phyloP scores from a whole-genome alignment of 2,329 filamentous ascomycete species.

The Aspergillus sergii region DNA sequence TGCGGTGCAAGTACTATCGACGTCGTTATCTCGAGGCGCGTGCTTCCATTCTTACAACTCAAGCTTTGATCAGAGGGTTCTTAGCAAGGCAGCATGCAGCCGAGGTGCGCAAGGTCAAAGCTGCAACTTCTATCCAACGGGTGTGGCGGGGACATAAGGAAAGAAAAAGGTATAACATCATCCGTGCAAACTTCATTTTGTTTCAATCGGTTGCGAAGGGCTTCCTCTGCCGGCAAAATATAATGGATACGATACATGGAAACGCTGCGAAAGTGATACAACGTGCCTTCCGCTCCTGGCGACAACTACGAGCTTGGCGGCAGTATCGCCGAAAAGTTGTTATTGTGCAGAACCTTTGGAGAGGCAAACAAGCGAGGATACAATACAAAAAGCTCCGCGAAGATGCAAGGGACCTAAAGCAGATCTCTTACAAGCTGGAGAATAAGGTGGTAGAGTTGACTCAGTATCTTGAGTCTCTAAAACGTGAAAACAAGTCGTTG shows the following conservation, averaged over 20 bases:
- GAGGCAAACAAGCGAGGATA: conserved; percentile 76
- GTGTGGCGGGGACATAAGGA: conserved; percentile 94
- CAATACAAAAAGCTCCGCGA: conserved; percentile 90
- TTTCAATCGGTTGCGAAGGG: conserved; percentile 92
- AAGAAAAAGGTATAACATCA: conserved; percentile 74
- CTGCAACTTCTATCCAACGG: conserved; percentile 91
- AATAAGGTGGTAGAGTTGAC: conserved; percentile 99
- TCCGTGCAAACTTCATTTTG: conserved; percentile 80
- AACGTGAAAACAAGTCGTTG: conserved; percentile 89
- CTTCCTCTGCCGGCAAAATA: conserved; percentile 84
- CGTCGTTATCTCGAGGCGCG: conserved; percentile 87
- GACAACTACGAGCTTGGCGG: conserved; percentile 78
- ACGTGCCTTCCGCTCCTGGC: conserved; percentile 81
- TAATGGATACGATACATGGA: conserved; percentile 89
- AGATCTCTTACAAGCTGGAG: conserved; percentile 98
- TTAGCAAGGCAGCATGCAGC: conserved; percentile 76
- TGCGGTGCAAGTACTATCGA: conserved; percentile 92
- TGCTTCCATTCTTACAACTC: conserved; percentile 75
- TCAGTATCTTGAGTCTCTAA: conserved; percentile 87
- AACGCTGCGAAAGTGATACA: conserved; percentile 92
- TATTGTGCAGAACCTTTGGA: conserved; percentile 90
- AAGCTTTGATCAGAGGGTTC: conserved; percentile 76
- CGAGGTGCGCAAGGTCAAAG: conserved; percentile 78
- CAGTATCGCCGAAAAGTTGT: conserved; percentile 87
- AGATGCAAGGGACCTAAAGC: conserved; percentile 96